These are phyloP conservation scores for Alternaria conjuncta DNA, from an alignment of 2,329 filamentous ascomycete genomes.

Conservation along the genomic window DNA sequence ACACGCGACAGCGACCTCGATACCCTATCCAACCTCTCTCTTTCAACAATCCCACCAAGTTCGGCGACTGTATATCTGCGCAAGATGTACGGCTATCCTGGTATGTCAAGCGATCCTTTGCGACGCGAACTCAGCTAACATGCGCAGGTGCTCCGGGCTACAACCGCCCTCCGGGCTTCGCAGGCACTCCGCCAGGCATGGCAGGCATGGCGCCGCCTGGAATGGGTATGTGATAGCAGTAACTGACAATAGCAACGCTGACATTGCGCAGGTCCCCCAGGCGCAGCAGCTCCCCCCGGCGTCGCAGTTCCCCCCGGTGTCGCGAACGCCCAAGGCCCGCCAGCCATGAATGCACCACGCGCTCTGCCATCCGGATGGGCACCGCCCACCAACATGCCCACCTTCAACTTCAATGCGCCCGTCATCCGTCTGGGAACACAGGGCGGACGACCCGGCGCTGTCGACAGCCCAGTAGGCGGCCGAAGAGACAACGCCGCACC, in stretches of 20 bases:
- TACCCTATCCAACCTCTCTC: not conserved
- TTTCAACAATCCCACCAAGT: not conserved
- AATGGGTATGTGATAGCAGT: slow-evolving; percentile 67
- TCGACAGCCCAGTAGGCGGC: slow-evolving; percentile 51
- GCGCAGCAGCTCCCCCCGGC: slow-evolving; percentile 66
- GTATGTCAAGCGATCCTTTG: slow-evolving; percentile 19
- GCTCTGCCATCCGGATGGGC: slow-evolving; percentile 85
- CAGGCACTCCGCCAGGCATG: slow-evolving; percentile 75
- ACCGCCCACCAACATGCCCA: slow-evolving; percentile 88
- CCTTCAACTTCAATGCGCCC: slow-evolving; percentile 97
- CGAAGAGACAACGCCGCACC: slow-evolving; percentile 57
- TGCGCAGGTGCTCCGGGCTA: slow-evolving; percentile 63
- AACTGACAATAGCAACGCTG: not conserved
- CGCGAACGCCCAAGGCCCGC: slow-evolving; percentile 71
- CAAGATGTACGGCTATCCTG: slow-evolving; percentile 48
- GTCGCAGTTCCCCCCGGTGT: slow-evolving; percentile 79
- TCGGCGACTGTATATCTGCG: not conserved
- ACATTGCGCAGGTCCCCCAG: slow-evolving; percentile 15
- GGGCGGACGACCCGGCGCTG: slow-evolving; percentile 63
- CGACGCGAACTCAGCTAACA: slow-evolving; percentile 24
- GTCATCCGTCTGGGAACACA: slow-evolving; percentile 91
- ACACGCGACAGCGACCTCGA: slow-evolving; percentile 11
- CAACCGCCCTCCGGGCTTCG: slow-evolving; percentile 76
- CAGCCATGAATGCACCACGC: slow-evolving; percentile 80
- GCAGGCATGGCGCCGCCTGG: slow-evolving; percentile 79